Conservation (phyloP, 495 filamentous ascomycete species). For the Neurospora cerealis region DNA sequence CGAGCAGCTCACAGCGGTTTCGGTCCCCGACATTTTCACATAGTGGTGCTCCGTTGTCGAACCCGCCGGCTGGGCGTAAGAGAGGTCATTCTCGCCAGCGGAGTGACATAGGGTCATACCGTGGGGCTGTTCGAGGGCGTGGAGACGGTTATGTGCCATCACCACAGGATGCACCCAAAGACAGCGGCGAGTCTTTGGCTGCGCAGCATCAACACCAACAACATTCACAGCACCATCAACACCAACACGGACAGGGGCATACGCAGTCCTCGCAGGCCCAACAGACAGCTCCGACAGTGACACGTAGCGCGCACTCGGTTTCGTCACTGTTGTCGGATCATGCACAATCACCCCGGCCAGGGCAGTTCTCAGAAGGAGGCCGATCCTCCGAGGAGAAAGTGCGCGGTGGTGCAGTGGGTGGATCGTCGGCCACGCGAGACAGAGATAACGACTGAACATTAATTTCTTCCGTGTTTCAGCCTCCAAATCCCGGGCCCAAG, state of each 20-base stretch:
- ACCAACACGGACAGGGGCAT: slow-evolving; percentile 5
- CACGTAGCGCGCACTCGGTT: slow-evolving; percentile 31
- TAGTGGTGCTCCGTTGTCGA: slow-evolving; percentile 39
- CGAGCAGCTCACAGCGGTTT: slow-evolving; percentile 39
- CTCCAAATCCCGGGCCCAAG: slow-evolving; percentile 12
- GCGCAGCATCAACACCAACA: background rate
- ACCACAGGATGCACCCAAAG: slow-evolving; percentile 26
- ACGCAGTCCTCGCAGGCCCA: slow-evolving; percentile 6
- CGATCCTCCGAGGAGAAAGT: slow-evolving; percentile 21
- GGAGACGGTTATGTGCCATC: slow-evolving; percentile 26
- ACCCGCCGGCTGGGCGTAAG: slow-evolving; percentile 47
- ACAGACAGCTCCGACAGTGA: slow-evolving; percentile 14
- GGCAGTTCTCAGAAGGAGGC: slow-evolving; percentile 9
- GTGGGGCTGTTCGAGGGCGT: slow-evolving; percentile 26
- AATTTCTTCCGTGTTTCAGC: slow-evolving; percentile 31
- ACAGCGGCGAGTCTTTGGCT: slow-evolving; percentile 10
- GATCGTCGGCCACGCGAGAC: slow-evolving; percentile 27
- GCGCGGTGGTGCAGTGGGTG: slow-evolving; percentile 18
- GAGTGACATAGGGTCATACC: slow-evolving; percentile 52
- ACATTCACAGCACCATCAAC: slow-evolving; percentile 1
- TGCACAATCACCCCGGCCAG: slow-evolving; percentile 25
- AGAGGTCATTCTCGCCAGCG: slow-evolving; percentile 59
- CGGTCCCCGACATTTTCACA: slow-evolving; percentile 49
- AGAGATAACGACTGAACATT: slow-evolving; percentile 28
- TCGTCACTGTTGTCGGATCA: slow-evolving; percentile 39